Percentiles rank a stretch among this genome's conserved stretches.
Evolutionary conservation across 805 yeast genomes (phyloP).

Genomic region (Kodamaea laetipori): DNA sequence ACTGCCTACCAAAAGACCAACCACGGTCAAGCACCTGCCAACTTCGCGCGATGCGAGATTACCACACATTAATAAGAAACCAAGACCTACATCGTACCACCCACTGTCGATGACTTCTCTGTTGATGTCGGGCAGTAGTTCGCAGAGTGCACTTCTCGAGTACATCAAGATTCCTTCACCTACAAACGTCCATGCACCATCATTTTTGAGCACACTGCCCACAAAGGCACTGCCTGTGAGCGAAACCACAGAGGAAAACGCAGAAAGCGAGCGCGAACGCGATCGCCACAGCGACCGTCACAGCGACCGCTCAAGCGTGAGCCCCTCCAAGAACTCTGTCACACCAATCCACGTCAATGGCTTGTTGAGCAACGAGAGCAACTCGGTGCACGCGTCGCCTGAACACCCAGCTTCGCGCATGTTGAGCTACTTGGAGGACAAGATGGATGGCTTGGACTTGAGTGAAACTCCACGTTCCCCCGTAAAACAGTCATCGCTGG

Average conservation of each 20-base stretch:
- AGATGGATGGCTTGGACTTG: constrained; percentile 44
- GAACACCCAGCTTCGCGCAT: constrained; percentile 30
- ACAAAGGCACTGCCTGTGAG: constrained; percentile 33
- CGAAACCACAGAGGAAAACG: constrained; percentile 17
- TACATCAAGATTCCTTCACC: constrained; percentile 39
- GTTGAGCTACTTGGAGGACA: constrained; percentile 46
- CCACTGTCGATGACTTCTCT: constrained; percentile 55
- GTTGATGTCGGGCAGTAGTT: constrained; percentile 19
- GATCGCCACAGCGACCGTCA: constrained; percentile 9
- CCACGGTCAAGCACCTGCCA: constrained; percentile 7
- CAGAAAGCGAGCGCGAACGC: constrained; percentile 10
- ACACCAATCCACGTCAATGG: constrained; percentile 48
- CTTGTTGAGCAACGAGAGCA: constrained; percentile 32
- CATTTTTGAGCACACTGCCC: constrained; percentile 43
- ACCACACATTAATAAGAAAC: constrained; percentile 55
- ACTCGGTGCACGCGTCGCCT: constrained; percentile 15
- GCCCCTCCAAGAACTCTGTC: constrained; percentile 20
- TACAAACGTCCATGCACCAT: constrained; percentile 31
- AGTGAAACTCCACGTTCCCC: constrained; percentile 22
- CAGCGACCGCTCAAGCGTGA: not conserved
- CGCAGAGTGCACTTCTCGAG: constrained; percentile 30
- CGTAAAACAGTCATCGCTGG: constrained; percentile 7
- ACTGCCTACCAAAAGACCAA: constrained; percentile 34
- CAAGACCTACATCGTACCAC: constrained; percentile 83
- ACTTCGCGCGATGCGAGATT: constrained; percentile 32